Evolutionary conservation across 2,329 filamentous ascomycete species (phyloP).

Genomic region (Hypomyces rosellus): DNA sequence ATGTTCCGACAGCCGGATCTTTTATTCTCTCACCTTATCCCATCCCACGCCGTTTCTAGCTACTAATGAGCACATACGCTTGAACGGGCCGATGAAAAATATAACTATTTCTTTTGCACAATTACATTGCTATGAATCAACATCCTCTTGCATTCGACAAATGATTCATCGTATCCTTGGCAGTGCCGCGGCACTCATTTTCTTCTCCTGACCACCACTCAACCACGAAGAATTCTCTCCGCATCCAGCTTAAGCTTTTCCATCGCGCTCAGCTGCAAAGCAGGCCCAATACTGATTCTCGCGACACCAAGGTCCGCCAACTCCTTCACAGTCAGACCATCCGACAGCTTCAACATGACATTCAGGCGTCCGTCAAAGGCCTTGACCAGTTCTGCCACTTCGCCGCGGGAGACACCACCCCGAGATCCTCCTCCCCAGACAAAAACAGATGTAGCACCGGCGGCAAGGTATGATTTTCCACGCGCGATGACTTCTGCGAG

Average conservation of each 20-base stretch:
- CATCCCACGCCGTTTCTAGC: no score
- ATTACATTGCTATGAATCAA: no score
- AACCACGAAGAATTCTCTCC: no score
- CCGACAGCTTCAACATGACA: slow-evolving; percentile 2
- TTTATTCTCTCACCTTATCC: no score
- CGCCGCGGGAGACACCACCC: neutral
- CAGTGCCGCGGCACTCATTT: no score
- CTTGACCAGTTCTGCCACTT: slow-evolving; percentile 2
- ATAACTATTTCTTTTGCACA: no score
- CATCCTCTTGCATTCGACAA: no score
- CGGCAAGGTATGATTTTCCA: slow-evolving; percentile 1
- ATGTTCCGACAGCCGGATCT: no score
- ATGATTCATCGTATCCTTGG: no score
- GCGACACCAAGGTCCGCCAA: slow-evolving; percentile 3
- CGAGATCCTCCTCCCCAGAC: slow-evolving; percentile 1
- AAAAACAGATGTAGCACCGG: slow-evolving; percentile 5
- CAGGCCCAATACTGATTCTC: slow-evolving; percentile 2
- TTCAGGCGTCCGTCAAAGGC: slow-evolving; percentile 4
- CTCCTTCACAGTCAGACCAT: slow-evolving; percentile 1
- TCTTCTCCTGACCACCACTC: no score
- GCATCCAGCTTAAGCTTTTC: slow-evolving; percentile 2
- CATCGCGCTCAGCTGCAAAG: slow-evolving; percentile 4
- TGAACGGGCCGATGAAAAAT: no score
- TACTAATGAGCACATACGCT: no score
- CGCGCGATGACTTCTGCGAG: slow-evolving; percentile 3